Conservation (phyloP, 768 basidiomycete genomes). For the Tephrocybe sp. region DNA sequence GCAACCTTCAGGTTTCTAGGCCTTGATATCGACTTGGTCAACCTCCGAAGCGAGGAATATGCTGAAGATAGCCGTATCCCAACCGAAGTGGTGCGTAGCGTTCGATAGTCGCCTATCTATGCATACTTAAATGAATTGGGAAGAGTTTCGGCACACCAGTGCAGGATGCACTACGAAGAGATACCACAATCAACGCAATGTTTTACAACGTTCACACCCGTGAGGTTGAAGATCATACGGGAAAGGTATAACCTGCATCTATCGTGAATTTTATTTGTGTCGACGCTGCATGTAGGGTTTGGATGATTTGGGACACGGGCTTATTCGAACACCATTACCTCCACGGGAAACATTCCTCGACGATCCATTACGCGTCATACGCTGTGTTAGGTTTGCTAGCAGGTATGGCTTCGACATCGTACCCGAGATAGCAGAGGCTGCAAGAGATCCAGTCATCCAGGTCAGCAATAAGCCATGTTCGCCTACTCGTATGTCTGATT, state of each 20-base stretch:
- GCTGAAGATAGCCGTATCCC: slow-evolving; percentile 88
- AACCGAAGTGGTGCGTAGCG: slow-evolving; percentile 67
- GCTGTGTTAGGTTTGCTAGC: slow-evolving; percentile 90
- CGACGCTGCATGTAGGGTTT: slow-evolving; percentile 56
- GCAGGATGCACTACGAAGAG: slow-evolving; percentile 88
- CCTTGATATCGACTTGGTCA: slow-evolving; percentile 90
- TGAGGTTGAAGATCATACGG: slow-evolving; percentile 83
- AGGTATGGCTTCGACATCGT: slow-evolving; percentile 84
- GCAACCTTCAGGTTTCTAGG: slow-evolving; percentile 81
- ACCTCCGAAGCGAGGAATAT: slow-evolving; percentile 91
- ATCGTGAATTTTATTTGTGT: slow-evolving; percentile 10
- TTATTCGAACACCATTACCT: slow-evolving; percentile 86
- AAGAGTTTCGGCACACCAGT: slow-evolving; percentile 91
- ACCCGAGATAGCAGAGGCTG: slow-evolving; percentile 62
- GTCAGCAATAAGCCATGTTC: slow-evolving; percentile 29
- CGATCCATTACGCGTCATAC: slow-evolving; percentile 90
- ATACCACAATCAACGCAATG: slow-evolving; percentile 92
- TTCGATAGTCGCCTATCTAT: not conserved
- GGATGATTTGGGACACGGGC: slow-evolving; percentile 73
- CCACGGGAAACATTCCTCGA: slow-evolving; percentile 89
- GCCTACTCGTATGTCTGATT: slow-evolving; percentile 1
- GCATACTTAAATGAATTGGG: not conserved
- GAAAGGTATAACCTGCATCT: slow-evolving; percentile 53
- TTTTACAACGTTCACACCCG: slow-evolving; percentile 95
- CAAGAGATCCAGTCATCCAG: slow-evolving; percentile 62